Conservation (phyloP, 352 stramenopile species). For the Globisporangium ultimum region DNA sequence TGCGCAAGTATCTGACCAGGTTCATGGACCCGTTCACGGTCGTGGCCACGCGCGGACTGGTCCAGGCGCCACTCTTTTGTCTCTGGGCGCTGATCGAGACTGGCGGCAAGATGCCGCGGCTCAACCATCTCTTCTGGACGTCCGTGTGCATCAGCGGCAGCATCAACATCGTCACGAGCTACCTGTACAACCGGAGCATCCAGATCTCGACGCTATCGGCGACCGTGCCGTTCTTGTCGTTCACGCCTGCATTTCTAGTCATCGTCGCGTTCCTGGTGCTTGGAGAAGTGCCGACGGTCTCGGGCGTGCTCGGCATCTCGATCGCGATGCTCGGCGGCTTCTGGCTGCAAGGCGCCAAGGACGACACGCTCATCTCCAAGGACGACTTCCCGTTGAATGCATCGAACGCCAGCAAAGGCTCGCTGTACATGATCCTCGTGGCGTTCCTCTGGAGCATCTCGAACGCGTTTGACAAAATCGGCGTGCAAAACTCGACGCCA, state of each 20-base stretch:
- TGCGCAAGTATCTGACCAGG: conserved; percentile 82
- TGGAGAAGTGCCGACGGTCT: conserved; percentile 66
- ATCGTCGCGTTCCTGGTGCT: conserved; percentile 74
- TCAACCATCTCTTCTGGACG: conserved; percentile 84
- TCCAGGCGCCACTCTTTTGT: conserved; percentile 72
- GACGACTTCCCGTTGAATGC: conserved; percentile 43
- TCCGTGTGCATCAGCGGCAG: conserved; percentile 65
- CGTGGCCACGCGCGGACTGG: conserved; percentile 59
- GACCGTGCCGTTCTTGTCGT: conserved; percentile 77
- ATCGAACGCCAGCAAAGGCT: conserved; percentile 64
- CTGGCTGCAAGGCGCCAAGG: conserved; percentile 62
- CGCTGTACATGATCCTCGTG: conserved; percentile 80
- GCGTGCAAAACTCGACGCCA: conserved; percentile 74
- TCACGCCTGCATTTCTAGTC: conserved; percentile 74
- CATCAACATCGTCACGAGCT: conserved; percentile 83
- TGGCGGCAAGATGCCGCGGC: conserved; percentile 36
- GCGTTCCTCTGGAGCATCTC: conserved; percentile 83
- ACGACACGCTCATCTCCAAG: conserved; percentile 32
- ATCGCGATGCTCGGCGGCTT: conserved; percentile 73
- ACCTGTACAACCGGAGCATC: conserved; percentile 80
- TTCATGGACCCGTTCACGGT: conserved; percentile 85
- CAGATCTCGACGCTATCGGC: conserved; percentile 81
- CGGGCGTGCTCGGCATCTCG: conserved; percentile 54
- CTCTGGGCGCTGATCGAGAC: conserved; percentile 62
- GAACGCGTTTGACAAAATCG: conserved; percentile 84